Conservation (phyloP, 208 protist genomes). For the Sergeia podlipaevii region DNA sequence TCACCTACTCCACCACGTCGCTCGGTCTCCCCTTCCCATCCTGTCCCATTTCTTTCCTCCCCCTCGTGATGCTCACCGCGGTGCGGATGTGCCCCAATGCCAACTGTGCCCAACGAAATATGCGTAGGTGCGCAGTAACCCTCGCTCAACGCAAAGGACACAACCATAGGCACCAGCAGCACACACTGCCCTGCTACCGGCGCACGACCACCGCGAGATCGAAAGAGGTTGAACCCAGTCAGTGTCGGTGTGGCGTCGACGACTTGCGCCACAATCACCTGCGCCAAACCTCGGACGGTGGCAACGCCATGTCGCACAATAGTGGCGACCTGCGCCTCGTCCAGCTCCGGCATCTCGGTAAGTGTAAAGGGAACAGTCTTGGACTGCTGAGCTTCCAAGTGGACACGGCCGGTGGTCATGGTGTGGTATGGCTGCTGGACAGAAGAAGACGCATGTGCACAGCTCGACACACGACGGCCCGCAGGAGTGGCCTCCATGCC, state of each 20-base stretch:
- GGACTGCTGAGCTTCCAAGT: slow-evolving; percentile 36
- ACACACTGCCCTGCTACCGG: slow-evolving; percentile 47
- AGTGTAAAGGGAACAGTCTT: slow-evolving; percentile 50
- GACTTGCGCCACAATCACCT: slow-evolving; percentile 59
- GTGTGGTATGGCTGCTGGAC: too few species aligned
- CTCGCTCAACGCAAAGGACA: slow-evolving; percentile 62
- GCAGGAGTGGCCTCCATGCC: too few species aligned
- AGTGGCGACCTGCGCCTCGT: slow-evolving; percentile 22
- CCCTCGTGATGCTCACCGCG: slow-evolving; percentile 1
- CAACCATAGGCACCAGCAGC: slow-evolving; percentile 22
- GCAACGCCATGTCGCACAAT: slow-evolving; percentile 42
- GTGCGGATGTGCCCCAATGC: background rate
- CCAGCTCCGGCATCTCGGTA: slow-evolving; percentile 31
- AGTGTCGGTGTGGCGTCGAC: slow-evolving; percentile 19
- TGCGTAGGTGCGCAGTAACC: slow-evolving; percentile 36
- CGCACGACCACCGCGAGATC: slow-evolving; percentile 22
- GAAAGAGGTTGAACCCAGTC: slow-evolving; percentile 43
- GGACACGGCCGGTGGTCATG: slow-evolving; percentile 29
- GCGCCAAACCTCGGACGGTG: slow-evolving; percentile 28
- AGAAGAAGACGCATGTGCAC: too few species aligned
- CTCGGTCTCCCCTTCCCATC: background rate
- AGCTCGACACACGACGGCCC: too few species aligned
- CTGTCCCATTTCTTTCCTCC: background rate
- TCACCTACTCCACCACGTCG: too few species aligned
- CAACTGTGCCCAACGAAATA: slow-evolving; percentile 29